Evolutionary conservation across 768 basidiomycete genomes (phyloP).

Genomic region (Lactarius hatsudake): DNA sequence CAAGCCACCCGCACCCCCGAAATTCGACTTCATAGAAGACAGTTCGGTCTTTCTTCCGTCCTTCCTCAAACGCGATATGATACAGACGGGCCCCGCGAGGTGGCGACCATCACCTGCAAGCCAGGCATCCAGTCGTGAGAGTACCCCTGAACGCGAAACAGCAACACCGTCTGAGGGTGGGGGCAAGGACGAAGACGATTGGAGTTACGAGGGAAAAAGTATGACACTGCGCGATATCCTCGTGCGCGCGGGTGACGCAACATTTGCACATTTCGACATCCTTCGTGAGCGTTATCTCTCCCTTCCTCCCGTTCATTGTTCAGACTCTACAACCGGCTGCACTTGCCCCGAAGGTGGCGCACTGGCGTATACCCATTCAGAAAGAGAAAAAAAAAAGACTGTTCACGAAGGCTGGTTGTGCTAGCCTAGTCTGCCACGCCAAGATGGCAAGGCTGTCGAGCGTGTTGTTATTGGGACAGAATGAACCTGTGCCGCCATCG

Average conservation of each 20-base stretch:
- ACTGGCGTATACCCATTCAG: background rate
- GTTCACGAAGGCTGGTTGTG: slow-evolving; percentile 6
- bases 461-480: slow-evolving; percentile 10
- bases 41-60: slow-evolving; percentile 20
- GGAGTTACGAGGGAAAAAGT: slow-evolving; percentile 42
- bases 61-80: slow-evolving; percentile 23
- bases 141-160: slow-evolving; percentile 22
- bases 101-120: slow-evolving; percentile 11
- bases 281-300: slow-evolving; percentile 34
- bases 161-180: slow-evolving; percentile 10
- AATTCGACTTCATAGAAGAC: slow-evolving; percentile 25
- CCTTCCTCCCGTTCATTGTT: background rate
- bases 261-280: slow-evolving; percentile 37
- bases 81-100: slow-evolving; percentile 17
- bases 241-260: slow-evolving; percentile 38
- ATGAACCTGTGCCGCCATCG: slow-evolving; percentile 4
- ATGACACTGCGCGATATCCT: slow-evolving; percentile 51
- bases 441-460: slow-evolving; percentile 21
- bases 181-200: slow-evolving; percentile 31
- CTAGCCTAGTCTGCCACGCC: slow-evolving; percentile 18
- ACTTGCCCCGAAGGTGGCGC: slow-evolving; percentile 8
- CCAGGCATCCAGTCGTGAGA: slow-evolving; percentile 20
- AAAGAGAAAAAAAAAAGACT: background rate
- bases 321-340: slow-evolving; percentile 2
- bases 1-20: slow-evolving; percentile 17